Conservation (phyloP, 1,139 yeast species). For the Pichia norvegensis region DNA sequence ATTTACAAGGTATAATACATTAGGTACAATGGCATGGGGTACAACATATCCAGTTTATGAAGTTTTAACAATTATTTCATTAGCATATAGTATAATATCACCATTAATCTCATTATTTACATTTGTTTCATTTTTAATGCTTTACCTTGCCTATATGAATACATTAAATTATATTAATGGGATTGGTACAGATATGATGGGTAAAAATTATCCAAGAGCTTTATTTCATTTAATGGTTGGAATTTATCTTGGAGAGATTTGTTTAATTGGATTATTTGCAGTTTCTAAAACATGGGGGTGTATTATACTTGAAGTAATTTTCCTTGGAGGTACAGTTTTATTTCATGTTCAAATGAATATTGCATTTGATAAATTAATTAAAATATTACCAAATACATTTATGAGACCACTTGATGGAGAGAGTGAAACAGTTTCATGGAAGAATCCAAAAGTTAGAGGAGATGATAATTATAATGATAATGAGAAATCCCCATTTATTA, state of each 20-base stretch:
- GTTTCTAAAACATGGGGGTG: conserved; percentile 42
- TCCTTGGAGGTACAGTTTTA: conserved; percentile 34
- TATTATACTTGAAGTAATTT: conserved; percentile 36
- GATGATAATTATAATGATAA: conserved; percentile 18
- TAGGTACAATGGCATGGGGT: conserved; percentile 47
- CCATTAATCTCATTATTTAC: conserved; percentile 68
- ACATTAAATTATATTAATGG: conserved; percentile 49
- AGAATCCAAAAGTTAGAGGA: background rate
- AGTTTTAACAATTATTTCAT: conserved; percentile 66
- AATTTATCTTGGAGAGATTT: conserved; percentile 68
- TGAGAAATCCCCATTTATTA: conserved; percentile 23
- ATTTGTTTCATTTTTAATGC: conserved; percentile 47
- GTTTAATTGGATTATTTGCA: conserved; percentile 67
- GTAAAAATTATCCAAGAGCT: conserved; percentile 65
- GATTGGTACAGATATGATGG: conserved; percentile 55
- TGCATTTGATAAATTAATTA: conserved; percentile 47
- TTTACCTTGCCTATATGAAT: conserved; percentile 59
- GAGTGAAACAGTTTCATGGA: conserved; percentile 50
- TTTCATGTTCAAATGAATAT: conserved; percentile 33
- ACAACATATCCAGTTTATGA: conserved; percentile 68
- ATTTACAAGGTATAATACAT: conserved; percentile 33
- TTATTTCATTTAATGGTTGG: conserved; percentile 72
- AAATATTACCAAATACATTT: conserved; percentile 54
- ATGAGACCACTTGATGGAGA: conserved; percentile 68
- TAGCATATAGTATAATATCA: conserved; percentile 68